Percentiles rank a stretch among this genome's conserved stretches.
Conservation (phyloP, 495 filamentous ascomycete species). For the Penicillium riverlandense region DNA sequence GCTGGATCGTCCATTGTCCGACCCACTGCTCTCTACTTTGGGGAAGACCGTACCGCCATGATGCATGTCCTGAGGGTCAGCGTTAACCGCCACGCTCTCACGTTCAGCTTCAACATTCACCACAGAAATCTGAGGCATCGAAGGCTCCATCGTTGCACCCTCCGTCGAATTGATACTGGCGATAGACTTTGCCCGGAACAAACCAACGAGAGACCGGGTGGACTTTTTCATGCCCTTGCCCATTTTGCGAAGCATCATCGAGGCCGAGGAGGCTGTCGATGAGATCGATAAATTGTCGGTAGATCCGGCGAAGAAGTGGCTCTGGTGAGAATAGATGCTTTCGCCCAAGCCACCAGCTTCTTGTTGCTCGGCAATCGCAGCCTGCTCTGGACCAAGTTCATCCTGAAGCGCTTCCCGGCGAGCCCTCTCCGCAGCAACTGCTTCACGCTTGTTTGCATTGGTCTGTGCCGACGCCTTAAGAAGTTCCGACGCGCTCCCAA, state of each 20-base stretch:
- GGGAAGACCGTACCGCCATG: constrained; percentile 81
- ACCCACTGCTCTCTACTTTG: constrained; percentile 58
- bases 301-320: constrained; percentile 78
- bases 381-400: constrained; percentile 76
- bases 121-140: constrained; percentile 71
- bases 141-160: constrained; percentile 50
- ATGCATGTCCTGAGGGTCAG: constrained; percentile 57
- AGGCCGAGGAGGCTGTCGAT: constrained; percentile 94
- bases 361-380: constrained; percentile 83
- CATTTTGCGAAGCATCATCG: constrained; percentile 99
- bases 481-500: constrained; percentile 91
- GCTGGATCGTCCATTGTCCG: constrained; percentile 22
- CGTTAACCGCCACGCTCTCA: constrained; percentile 73
- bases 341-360: constrained; percentile 87
- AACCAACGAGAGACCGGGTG: constrained; percentile 79
- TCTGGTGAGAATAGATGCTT: constrained; percentile 87
- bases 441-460: constrained; percentile 45
- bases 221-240: constrained; percentile 94
- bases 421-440: constrained; percentile 53
- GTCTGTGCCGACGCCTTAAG: constrained; percentile 66
- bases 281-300: constrained; percentile 97
- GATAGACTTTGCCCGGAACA: constrained; percentile 92
- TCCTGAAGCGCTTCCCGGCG: constrained; percentile 65
- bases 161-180: constrained; percentile 70
- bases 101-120: constrained; percentile 92